Conservation (phyloP, 495 filamentous ascomycete genomes). For the Penicillium fimorum region DNA sequence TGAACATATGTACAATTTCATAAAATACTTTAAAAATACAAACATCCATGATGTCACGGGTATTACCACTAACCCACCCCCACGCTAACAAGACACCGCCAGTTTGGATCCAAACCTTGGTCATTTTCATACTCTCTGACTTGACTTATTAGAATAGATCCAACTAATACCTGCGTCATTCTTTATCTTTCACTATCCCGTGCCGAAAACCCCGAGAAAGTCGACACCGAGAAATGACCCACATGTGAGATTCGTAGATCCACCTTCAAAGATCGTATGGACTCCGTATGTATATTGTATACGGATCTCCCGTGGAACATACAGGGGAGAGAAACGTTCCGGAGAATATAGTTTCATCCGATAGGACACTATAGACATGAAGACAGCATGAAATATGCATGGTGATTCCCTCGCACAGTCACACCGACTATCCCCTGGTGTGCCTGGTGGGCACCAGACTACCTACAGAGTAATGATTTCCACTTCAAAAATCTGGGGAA, state of each 20-base stretch:
- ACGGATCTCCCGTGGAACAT: too few species aligned
- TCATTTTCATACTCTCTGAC: neutral
- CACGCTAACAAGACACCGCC: slow-evolving; percentile 25
- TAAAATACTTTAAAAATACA: neutral
- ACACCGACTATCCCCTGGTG: neutral
- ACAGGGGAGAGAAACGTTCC: neutral
- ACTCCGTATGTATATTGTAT: neutral
- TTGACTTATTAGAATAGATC: neutral
- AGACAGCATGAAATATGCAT: neutral
- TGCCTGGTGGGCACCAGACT: neutral
- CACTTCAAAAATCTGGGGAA: slow-evolving; percentile 6
- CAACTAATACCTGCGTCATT: neutral
- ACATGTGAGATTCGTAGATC: slow-evolving; percentile 6
- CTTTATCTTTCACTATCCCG: neutral
- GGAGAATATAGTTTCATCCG: neutral
- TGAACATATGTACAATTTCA: too few species aligned
- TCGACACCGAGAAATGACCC: neutral
- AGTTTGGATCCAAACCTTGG: neutral
- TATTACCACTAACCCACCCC: slow-evolving; percentile 23
- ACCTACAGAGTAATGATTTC: neutral
- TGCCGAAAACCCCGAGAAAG: too few species aligned
- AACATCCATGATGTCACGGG: slow-evolving; percentile 21
- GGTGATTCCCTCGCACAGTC: neutral
- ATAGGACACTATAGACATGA: neutral
- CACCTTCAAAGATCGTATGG: neutral